These are phyloP conservation scores for Fomitopsis pulvina DNA, from an alignment of 768 basidiomycete species.

Conservation along the genomic window DNA sequence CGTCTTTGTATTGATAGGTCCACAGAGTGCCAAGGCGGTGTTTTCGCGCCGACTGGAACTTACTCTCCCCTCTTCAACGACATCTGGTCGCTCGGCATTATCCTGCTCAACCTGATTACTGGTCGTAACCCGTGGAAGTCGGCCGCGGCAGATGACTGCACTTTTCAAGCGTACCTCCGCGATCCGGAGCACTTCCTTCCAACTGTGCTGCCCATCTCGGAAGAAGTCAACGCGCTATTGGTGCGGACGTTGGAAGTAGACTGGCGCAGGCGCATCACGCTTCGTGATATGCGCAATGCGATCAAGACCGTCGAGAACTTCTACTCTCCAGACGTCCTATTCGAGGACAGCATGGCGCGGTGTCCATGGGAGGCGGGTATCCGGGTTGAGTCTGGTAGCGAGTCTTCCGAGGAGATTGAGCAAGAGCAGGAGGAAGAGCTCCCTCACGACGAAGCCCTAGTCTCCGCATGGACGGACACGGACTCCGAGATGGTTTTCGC, in stretches of 20 bases:
- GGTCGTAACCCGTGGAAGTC: constrained; percentile 97
- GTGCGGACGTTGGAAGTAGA: constrained; percentile 27
- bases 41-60: constrained; percentile 50
- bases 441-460: constrained; percentile 8
- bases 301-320: constrained; percentile 55
- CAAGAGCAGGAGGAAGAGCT: constrained; percentile 12
- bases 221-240: constrained; percentile 29
- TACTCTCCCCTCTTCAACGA: constrained; percentile 91
- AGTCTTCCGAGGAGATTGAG: constrained; percentile 39
- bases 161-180: constrained; percentile 82
- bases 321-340: constrained; percentile 69
- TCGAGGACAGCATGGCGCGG: constrained; percentile 75
- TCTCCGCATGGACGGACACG: constrained; percentile 20
- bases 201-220: constrained; percentile 32
- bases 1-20: constrained; percentile 19
- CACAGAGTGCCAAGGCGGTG: constrained; percentile 83
- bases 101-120: constrained; percentile 91
- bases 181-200: constrained; percentile 78
- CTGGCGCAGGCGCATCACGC: constrained; percentile 28
- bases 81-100: constrained; percentile 94
- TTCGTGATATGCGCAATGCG: constrained; percentile 45
- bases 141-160: constrained; percentile 74
- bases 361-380: constrained; percentile 74
- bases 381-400: constrained; percentile 44
- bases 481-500: constrained; percentile 27